Evolutionary conservation across 1,139 yeast genomes (phyloP).

Genomic region (Lodderomyces theae): DNA sequence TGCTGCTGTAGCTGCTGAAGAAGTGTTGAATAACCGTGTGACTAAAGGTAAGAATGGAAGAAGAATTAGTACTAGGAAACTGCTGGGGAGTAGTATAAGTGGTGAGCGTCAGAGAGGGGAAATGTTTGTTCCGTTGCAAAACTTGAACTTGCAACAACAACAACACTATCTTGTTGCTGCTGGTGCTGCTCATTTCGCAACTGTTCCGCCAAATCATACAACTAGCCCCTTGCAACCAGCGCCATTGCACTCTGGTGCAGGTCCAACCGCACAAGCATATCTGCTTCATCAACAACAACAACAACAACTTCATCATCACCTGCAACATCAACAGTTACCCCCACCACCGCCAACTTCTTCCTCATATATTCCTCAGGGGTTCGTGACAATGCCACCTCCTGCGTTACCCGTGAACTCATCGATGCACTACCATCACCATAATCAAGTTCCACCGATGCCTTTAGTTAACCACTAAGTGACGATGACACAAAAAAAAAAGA

Average conservation of each 20-base stretch:
- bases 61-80: conserved; percentile 39
- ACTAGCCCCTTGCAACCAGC: neutral
- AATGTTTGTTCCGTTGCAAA: neutral
- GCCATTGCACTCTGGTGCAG: neutral
- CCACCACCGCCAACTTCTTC: neutral
- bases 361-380: neutral
- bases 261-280: neutral
- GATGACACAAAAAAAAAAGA: too few species aligned
- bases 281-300: neutral
- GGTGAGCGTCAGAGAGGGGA: neutral
- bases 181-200: neutral
- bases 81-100: conserved; percentile 7
- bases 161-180: too few species aligned
- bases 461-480: neutral
- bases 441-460: neutral
- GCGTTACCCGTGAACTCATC: neutral
- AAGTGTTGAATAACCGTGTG: conserved; percentile 43
- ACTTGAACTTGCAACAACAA: neutral
- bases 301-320: too few species aligned
- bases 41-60: conserved; percentile 49
- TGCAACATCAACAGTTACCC: neutral
- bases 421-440: neutral
- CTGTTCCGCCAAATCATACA: neutral
- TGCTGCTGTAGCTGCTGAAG: conserved; percentile 57
- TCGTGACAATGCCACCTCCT: neutral